Evolutionary conservation across 2,329 filamentous ascomycete species (phyloP).

Genomic region (Penicillium capsulatum): DNA sequence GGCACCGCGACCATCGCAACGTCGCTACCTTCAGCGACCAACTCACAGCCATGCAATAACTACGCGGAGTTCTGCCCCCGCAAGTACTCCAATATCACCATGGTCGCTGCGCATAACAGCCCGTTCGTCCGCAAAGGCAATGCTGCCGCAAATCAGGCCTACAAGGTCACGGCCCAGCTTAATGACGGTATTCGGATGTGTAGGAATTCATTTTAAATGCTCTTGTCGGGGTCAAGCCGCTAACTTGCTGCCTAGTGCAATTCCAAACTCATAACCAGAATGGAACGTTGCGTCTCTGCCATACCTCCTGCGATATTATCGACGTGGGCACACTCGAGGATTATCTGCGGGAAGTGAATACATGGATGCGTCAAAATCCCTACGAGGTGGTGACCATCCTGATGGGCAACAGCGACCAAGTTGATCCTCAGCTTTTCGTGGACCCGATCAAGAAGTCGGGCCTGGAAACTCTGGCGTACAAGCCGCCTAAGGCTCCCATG

Average conservation of each 20-base stretch:
- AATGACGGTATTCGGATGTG: conserved; percentile 65
- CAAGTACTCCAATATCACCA: conserved; percentile 76
- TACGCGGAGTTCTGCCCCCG: conserved; percentile 71
- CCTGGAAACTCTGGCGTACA: conserved; percentile 68
- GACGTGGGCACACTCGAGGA: conserved; percentile 72
- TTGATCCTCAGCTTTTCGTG: conserved; percentile 60
- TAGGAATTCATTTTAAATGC: conserved; percentile 29
- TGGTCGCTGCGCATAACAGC: conserved; percentile 75
- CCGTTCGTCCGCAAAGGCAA: conserved; percentile 69
- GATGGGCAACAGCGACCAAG: conserved; percentile 77
- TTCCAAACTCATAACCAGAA: conserved; percentile 57
- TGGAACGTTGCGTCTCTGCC: conserved; percentile 69
- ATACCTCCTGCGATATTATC: conserved; percentile 76
- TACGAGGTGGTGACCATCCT: conserved; percentile 86
- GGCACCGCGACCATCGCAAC: conserved; percentile 47
- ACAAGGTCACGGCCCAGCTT: conserved; percentile 65
- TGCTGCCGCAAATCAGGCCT: conserved; percentile 69
- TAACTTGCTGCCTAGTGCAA: conserved; percentile 45
- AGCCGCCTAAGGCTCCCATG: conserved; percentile 68
- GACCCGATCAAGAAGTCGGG: conserved; percentile 67
- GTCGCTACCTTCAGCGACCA: conserved; percentile 48
- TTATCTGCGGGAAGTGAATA: conserved; percentile 64
- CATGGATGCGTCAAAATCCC: conserved; percentile 71
- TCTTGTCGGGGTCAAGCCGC: no score
- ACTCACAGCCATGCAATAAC: conserved; percentile 76